Evolutionary conservation across 768 basidiomycete genomes (phyloP).

Genomic region (Lyophyllum shimeji): DNA sequence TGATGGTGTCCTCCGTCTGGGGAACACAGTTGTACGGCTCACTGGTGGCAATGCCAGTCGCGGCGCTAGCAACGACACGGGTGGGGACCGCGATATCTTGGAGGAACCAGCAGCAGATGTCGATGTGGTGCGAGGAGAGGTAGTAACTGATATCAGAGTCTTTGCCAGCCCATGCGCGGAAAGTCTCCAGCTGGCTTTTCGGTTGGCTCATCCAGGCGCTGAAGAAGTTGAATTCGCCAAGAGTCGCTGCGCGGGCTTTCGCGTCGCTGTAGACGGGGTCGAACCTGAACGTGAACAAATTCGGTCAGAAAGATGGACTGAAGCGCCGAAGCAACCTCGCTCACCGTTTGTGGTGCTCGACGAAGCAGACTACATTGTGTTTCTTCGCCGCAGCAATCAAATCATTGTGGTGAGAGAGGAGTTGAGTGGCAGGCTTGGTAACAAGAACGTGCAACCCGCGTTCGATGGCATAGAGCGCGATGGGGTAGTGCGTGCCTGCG

Average conservation of each 20-base stretch:
- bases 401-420: constrained; percentile 78
- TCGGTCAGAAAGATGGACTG: background rate
- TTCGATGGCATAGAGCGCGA: constrained; percentile 84
- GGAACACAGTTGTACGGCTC: constrained; percentile 87
- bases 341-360: constrained; percentile 92
- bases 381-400: constrained; percentile 76
- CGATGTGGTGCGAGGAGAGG: constrained; percentile 93
- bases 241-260: constrained; percentile 65
- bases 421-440: constrained; percentile 90
- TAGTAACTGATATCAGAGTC: constrained; percentile 96
- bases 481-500: constrained; percentile 79
- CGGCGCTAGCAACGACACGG: constrained; percentile 87
- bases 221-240: constrained; percentile 96
- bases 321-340: constrained; percentile 8
- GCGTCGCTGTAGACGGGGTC: constrained; percentile 95
- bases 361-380: constrained; percentile 83
- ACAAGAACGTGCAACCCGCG: constrained; percentile 85
- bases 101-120: constrained; percentile 84
- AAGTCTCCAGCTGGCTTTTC: constrained; percentile 92
- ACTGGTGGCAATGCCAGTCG: constrained; percentile 86
- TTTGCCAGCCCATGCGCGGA: constrained; percentile 93
- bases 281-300: constrained; percentile 41
- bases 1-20: constrained; percentile 93
- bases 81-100: constrained; percentile 75
- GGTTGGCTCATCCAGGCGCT: constrained; percentile 98